Base-by-base conservation (phyloP, 2,329 filamentous ascomycete species). In the Drechslerella stenobrocha region DNA sequence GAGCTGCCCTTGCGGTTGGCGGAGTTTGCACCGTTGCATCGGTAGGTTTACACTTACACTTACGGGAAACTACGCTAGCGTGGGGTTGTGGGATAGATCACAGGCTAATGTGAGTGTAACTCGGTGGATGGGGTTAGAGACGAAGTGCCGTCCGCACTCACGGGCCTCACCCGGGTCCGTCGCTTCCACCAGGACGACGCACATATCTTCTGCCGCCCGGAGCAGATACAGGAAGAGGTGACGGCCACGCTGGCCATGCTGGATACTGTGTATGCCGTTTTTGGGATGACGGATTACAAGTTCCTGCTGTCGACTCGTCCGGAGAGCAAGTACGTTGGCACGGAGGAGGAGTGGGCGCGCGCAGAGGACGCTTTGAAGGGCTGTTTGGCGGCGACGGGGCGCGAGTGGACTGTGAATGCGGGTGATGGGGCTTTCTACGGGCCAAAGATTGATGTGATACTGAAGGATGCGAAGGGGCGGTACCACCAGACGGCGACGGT, bases 391-490 rank as follows among this genome's bases (percentile, higher is more conserved):
- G 80, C 78, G 23, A 85, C 81, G 11, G 86, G 85, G 7, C 82
- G 84, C 72, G 77, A 82, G 32, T 95, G 89, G 88, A 82, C 81
- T 1, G 72, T 92, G 60, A 92, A 90, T 70, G 82, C 87, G 72
- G 89, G 89, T 8, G 90, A 95, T 66, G 90, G 90, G 11, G 90
- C 90, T 2, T 95, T 95, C 74, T 95, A 95, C 73, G 90, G 90
- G 0, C 90, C 90, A 28, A 95, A 95, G 78, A 95, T 95, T 70
- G 90, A 95, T 74, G 88, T 95, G 44, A 84, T 95, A 35, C 77
- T 95, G 45, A 84, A 82, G 67, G 90, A 95, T 74, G 86, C 87
- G 0, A 83, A 89, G 73, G 89, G 88, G 5, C 95, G 92, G 74
- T 88, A 90, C 73, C 90, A 95, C 74, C 90, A 95, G 75, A 89